Conservation (phyloP, 148 eudicot genomes). For the Rhododendron mucronatum region DNA sequence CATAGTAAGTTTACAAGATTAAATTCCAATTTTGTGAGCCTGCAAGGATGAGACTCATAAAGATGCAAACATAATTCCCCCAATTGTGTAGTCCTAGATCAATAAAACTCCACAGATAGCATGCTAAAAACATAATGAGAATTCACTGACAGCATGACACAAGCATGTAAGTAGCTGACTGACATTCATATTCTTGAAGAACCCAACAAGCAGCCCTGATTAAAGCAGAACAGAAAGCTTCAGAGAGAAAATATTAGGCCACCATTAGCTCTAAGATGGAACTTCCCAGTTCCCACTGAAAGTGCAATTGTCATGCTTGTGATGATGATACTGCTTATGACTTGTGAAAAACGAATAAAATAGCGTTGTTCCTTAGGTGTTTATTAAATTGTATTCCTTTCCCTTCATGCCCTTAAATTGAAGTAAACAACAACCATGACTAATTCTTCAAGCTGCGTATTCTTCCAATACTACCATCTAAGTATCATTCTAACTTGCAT, state of each 20-base stretch:
- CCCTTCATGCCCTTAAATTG: neutral
- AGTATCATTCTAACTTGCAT: neutral
- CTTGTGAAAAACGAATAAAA: neutral
- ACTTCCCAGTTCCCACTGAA: neutral
- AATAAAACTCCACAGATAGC: neutral
- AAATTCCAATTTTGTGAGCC: neutral
- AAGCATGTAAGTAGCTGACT: neutral
- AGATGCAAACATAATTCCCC: neutral
- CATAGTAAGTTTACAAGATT: neutral
- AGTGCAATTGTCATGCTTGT: neutral
- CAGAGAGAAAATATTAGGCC: neutral
- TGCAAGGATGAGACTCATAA: neutral
- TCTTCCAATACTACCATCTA: neutral
- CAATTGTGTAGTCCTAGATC: neutral
- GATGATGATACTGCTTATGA: neutral
- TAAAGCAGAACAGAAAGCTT: neutral
- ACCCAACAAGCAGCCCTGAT: neutral
- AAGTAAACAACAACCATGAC: neutral
- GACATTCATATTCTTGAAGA: neutral
- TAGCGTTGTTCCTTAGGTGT: neutral
- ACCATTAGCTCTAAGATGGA: neutral
- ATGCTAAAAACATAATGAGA: neutral
- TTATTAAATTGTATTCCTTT: neutral
- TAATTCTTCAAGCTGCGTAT: neutral
- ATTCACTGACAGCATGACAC: neutral